These are phyloP conservation scores for Metschnikowia anglica DNA, from an alignment of 805 yeast species.

Conservation along the genomic window DNA sequence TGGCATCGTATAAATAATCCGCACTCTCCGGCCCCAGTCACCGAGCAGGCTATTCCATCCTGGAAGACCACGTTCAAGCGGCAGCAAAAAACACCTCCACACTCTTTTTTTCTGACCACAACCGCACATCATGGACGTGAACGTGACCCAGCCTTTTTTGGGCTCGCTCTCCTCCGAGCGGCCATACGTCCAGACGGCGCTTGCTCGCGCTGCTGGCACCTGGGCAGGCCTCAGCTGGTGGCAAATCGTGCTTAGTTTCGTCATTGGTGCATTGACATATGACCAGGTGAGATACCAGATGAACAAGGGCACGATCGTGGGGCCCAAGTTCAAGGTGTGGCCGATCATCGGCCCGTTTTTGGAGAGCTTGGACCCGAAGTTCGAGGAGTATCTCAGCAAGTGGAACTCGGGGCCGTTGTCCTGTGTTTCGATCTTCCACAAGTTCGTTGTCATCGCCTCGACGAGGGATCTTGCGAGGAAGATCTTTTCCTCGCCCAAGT, in stretches of 20 bases:
- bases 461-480: slow-evolving; percentile 23
- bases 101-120: background rate
- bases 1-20: slow-evolving; percentile 14
- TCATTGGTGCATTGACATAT: slow-evolving; percentile 52
- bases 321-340: slow-evolving; percentile 85
- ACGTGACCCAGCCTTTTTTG: slow-evolving; percentile 10
- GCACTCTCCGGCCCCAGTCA: slow-evolving; percentile 5
- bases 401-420: slow-evolving; percentile 95
- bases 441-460: slow-evolving; percentile 69
- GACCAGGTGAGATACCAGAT: slow-evolving; percentile 79
- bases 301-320: slow-evolving; percentile 86
- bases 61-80: background rate
- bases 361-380: slow-evolving; percentile 92
- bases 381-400: slow-evolving; percentile 86
- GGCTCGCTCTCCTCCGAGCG: slow-evolving; percentile 1
- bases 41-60: no score
- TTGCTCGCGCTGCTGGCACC: slow-evolving; percentile 16
- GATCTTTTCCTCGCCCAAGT: slow-evolving; percentile 58
- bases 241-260: slow-evolving; percentile 47
- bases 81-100: background rate
- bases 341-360: slow-evolving; percentile 96
- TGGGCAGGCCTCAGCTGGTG: slow-evolving; percentile 47
- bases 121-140: slow-evolving; percentile 8
- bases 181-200: background rate
- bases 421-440: slow-evolving; percentile 97